Base-by-base conservation (phyloP, 768 basidiomycete genomes). In the Suillus subalutaceus region DNA sequence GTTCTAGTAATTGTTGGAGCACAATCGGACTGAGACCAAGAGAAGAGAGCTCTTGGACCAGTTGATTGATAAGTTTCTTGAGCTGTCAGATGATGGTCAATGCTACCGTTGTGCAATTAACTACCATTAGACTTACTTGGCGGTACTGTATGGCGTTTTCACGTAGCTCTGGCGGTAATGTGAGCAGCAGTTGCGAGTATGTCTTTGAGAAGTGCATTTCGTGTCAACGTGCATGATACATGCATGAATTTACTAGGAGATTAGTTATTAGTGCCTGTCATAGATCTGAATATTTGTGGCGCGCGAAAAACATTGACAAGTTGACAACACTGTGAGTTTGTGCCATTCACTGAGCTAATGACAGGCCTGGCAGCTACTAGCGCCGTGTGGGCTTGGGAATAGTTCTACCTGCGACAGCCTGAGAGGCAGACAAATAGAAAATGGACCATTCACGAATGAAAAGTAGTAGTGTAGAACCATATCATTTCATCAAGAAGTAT, bases 51-150 rank as follows among this genome's bases (percentile, higher is more conserved):
- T 98, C 96, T 12, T 79, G 77, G 1, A 92, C 93, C 44, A 95
- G 86, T 72, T 89, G 84, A 68, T 93, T 92, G 70, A 98, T 96
- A 38, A 96, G 80, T 71, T 92, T 94, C 79, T 98, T 97, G 64
- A 98, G 88, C 92, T 97, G 70, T 50, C 38, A 26, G 43, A 43
- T n/a, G 41, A 40, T 18, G 38, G 12, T 67, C 23, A 46, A 37
- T 35, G 20, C 32, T 37, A 30, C 20, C 8, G 13, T 38, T 18
- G 18, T 18, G 26, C 10, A 43, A 4, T 23, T 15, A 18, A 30
- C 20, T 9, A n/a, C 16, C 23, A n/a, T 12, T n/a, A 18, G 5
- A 62, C 16, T 62, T 64, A 92, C 93, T 81, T 90, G 88, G 40
- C 92, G 84, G 73, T 97, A 97, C 73, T 95, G 88, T 63, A 97